Evolutionary conservation across 495 filamentous ascomycete species (phyloP).

Genomic region (Penicillium robsamsonii): DNA sequence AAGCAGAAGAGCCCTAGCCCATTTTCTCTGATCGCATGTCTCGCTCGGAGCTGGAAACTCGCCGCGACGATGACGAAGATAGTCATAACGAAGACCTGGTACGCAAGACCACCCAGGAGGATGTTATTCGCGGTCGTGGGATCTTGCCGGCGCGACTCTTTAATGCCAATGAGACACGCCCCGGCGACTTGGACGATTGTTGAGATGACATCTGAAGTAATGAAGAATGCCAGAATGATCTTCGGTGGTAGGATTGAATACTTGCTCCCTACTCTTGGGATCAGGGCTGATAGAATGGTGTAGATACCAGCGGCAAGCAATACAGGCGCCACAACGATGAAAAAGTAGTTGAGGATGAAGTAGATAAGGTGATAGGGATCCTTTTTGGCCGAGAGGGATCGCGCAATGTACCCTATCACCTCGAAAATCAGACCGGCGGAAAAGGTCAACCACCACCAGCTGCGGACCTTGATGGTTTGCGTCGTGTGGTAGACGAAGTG

Average conservation of each 20-base stretch:
- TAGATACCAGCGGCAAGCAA: slow-evolving; percentile 55
- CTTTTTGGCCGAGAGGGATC: slow-evolving; percentile 37
- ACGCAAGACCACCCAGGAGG: slow-evolving; percentile 48
- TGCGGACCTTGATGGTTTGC: slow-evolving; percentile 12
- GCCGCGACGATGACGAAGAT: slow-evolving; percentile 43
- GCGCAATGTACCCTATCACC: slow-evolving; percentile 44
- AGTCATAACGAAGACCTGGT: slow-evolving; percentile 50
- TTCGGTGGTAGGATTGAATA: slow-evolving; percentile 28
- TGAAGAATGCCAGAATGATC: slow-evolving; percentile 29
- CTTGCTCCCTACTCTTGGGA: slow-evolving; percentile 23
- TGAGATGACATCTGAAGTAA: slow-evolving; percentile 47
- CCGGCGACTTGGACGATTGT: slow-evolving; percentile 53
- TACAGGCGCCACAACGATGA: slow-evolving; percentile 57
- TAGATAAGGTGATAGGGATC: slow-evolving; percentile 51
- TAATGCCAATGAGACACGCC: slow-evolving; percentile 47
- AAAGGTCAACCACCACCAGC: slow-evolving; percentile 33
- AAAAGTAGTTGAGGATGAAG: slow-evolving; percentile 59
- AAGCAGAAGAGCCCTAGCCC: slow-evolving; percentile 12
- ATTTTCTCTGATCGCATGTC: slow-evolving; percentile 9
- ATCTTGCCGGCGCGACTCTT: slow-evolving; percentile 38
- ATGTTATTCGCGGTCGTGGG: slow-evolving; percentile 49
- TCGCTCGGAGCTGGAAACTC: slow-evolving; percentile 23
- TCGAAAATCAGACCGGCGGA: slow-evolving; percentile 52
- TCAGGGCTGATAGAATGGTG: slow-evolving; percentile 46
- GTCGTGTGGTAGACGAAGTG: slow-evolving; percentile 13